A percentile compares a stretch with the other conserved stretches of the same genome.
phyloP scores from a whole-genome alignment of 768 basidiomycete genomes.

The Nidularia sp. region DNA sequence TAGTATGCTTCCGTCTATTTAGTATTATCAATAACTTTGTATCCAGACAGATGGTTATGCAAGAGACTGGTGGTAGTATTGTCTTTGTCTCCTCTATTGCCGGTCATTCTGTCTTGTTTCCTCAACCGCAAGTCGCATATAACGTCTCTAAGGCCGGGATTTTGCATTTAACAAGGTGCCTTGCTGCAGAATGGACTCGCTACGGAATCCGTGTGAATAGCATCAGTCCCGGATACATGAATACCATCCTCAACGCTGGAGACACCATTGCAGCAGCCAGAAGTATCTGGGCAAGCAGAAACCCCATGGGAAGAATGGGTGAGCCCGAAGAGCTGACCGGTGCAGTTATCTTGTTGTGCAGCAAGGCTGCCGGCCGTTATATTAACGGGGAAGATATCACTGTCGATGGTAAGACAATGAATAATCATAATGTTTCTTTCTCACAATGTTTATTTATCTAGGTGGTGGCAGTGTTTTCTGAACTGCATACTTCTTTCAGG shows the following conservation, averaged over 20 bases:
- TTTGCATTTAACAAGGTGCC: constrained; percentile 30
- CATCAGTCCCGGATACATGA: constrained; percentile 39
- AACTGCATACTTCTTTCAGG: too few relatives aligned
- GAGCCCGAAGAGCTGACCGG: constrained; percentile 35
- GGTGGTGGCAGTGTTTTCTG: too few relatives aligned
- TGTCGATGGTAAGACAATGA: constrained; percentile 27
- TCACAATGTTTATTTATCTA: too few relatives aligned
- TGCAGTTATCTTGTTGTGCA: constrained; percentile 33
- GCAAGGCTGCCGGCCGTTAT: constrained; percentile 31
- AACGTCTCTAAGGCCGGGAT: constrained; percentile 39
- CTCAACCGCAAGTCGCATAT: constrained; percentile 35
- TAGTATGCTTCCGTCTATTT: not conserved
- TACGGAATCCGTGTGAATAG: constrained; percentile 39
- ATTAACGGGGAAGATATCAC: constrained; percentile 38
- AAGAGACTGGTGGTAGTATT: constrained; percentile 35
- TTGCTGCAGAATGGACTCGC: constrained; percentile 37
- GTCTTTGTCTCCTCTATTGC: constrained; percentile 40
- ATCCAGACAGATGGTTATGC: constrained; percentile 35
- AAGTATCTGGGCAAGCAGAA: constrained; percentile 31
- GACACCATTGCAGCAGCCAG: constrained; percentile 23
- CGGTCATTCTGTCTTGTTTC: constrained; percentile 35
- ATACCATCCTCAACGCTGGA: constrained; percentile 35
- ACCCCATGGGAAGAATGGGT: constrained; percentile 40
- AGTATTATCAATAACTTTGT: not conserved
- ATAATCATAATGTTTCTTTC: too few relatives aligned